phyloP scores from a whole-genome alignment of 129 eudicot species.

The Escallonia rubra region DNA sequence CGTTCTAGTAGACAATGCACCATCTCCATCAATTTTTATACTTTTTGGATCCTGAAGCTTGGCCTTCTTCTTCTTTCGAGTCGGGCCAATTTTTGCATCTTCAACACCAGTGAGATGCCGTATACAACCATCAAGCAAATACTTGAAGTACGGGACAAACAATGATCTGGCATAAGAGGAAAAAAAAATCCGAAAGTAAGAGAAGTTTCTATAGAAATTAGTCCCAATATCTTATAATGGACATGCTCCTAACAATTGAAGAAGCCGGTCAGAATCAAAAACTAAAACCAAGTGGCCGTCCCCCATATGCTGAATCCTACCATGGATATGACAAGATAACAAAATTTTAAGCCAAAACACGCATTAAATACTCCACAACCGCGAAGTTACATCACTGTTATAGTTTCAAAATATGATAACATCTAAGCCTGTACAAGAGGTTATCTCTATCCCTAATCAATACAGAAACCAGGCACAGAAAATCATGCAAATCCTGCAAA shows the following conservation, averaged over 20 bases:
- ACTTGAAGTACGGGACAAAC: constrained; percentile 91
- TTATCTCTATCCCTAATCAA: not conserved
- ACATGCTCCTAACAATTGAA: not conserved
- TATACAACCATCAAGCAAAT: constrained; percentile 73
- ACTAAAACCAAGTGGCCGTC: not conserved
- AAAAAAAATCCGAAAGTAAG: not conserved
- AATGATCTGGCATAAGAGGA: constrained; percentile 46
- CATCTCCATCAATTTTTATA: constrained; percentile 18
- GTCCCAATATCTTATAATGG: not conserved
- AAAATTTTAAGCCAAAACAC: not conserved
- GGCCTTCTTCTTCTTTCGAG: constrained; percentile 69
- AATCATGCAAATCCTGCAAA: not conserved
- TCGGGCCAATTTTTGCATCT: constrained; percentile 27
- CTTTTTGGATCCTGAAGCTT: constrained; percentile 40
- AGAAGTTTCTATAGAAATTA: not conserved
- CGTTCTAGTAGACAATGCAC: constrained; percentile 31
- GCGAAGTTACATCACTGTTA: not conserved
- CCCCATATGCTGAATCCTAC: not conserved
- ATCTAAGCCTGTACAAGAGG: no score
- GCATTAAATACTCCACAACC: not conserved
- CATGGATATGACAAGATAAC: not conserved
- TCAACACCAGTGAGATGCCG: constrained; percentile 50
- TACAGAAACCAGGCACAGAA: not conserved
- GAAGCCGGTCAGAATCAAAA: not conserved
- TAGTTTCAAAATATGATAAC: no score